phyloP scores from a whole-genome alignment of 2,329 filamentous ascomycete species.

The Dothiorella sarmentorum region DNA sequence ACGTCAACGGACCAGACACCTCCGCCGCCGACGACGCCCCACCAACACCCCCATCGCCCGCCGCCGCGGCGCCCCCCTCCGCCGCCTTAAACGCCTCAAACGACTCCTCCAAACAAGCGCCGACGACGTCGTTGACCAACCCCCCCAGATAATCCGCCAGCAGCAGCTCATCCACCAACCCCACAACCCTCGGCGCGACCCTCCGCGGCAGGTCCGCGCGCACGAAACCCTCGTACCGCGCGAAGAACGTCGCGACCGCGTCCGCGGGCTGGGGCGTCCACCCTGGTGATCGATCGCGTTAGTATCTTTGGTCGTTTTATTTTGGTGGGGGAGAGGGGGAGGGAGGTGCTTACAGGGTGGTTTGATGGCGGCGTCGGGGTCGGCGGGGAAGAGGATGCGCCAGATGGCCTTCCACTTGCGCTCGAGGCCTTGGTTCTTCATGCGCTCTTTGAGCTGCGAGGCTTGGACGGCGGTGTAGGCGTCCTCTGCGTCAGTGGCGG shows the following conservation, averaged over 20 bases:
- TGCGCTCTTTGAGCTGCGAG: background rate
- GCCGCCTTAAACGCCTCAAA: no score
- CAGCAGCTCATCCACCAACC: no score
- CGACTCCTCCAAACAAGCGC: no score
- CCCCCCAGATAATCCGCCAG: no score
- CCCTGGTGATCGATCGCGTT: background rate
- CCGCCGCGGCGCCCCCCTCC: no score
- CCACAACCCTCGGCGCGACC: background rate
- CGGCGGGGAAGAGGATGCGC: background rate
- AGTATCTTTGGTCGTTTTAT: background rate
- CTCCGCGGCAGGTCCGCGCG: background rate
- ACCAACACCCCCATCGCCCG: no score
- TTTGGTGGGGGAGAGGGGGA: no score
- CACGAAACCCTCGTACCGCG: background rate
- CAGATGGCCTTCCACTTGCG: background rate
- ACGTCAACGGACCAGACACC: no score
- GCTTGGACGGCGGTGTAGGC: background rate
- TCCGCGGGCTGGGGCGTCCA: background rate
- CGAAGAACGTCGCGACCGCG: background rate
- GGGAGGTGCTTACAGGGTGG: background rate
- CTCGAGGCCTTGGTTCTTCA: background rate
- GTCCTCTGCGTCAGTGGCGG: background rate
- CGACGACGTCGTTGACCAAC: no score
- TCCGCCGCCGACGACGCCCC: no score
- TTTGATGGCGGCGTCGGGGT: background rate